These are phyloP conservation scores for Penicillium riverlandense DNA, from an alignment of 495 filamentous ascomycete genomes.

Conservation along the genomic window DNA sequence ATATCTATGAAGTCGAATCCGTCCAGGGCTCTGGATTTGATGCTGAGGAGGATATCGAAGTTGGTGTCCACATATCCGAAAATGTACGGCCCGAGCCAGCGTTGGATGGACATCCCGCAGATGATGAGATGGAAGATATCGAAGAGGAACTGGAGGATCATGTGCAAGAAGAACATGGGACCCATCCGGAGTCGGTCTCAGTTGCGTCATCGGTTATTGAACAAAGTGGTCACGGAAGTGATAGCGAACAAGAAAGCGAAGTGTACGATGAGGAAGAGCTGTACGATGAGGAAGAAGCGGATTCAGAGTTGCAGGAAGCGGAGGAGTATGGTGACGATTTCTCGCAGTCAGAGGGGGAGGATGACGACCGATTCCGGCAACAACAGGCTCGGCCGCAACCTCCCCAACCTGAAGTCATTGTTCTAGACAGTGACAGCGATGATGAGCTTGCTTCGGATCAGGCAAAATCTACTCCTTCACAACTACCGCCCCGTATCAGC, in stretches of 20 bases:
- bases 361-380: background rate
- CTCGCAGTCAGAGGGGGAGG: background rate
- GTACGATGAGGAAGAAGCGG: constrained; percentile 1
- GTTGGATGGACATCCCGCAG: background rate
- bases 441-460: constrained; percentile 21
- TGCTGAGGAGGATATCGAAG: background rate
- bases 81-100: background rate
- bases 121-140: background rate
- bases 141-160: background rate
- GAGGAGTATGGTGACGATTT: constrained; percentile 1
- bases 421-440: constrained; percentile 38
- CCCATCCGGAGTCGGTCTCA: too few species aligned
- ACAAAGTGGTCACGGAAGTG: background rate
- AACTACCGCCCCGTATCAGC: background rate
- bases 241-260: constrained; percentile 3
- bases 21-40: background rate
- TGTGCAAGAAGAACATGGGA: background rate
- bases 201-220: too few species aligned
- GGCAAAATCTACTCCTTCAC: background rate
- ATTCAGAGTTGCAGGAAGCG: constrained; percentile 1
- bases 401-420: constrained; percentile 30
- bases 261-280: background rate
- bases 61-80: background rate
- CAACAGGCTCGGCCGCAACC: background rate
- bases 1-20: constrained; percentile 1